phyloP scores from a whole-genome alignment of 768 basidiomycete species.

The Xerocomus brunneocitrinus region DNA sequence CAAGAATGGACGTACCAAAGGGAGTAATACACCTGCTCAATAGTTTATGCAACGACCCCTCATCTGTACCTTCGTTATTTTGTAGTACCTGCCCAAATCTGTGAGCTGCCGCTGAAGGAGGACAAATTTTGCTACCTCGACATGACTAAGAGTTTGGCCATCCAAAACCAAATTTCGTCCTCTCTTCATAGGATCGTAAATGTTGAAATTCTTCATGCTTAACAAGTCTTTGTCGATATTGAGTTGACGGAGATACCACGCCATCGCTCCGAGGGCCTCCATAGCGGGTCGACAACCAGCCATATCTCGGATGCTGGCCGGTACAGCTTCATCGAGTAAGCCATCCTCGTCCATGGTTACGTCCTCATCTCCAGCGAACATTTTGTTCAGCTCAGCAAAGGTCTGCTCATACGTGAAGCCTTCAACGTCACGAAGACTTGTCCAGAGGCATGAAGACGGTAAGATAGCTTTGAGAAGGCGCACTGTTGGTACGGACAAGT shows the following conservation, averaged over 20 bases:
- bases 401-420: constrained; percentile 75
- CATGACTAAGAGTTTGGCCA: constrained; percentile 91
- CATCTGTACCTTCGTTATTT: constrained; percentile 91
- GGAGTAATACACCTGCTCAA: constrained; percentile 85
- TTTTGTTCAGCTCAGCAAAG: constrained; percentile 56
- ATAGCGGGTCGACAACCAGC: constrained; percentile 61
- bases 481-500: constrained; percentile 76
- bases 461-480: constrained; percentile 79
- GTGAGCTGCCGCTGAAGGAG: constrained; percentile 7
- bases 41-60: constrained; percentile 82
- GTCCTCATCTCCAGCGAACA: constrained; percentile 52
- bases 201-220: constrained; percentile 95
- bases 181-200: constrained; percentile 91
- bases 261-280: constrained; percentile 85
- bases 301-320: constrained; percentile 74
- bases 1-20: constrained; percentile 53
- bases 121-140: constrained; percentile 58
- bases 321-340: constrained; percentile 39
- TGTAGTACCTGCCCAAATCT: constrained; percentile 57
- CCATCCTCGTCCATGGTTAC: constrained; percentile 46
- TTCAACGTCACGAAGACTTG: constrained; percentile 75
- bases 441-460: constrained; percentile 84
- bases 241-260: constrained; percentile 90
- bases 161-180: constrained; percentile 86
- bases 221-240: constrained; percentile 96